Percentiles rank a stretch among this genome's conserved stretches.
Evolutionary conservation across 805 yeast genomes (phyloP).

Genomic region (Lipomyces spencermartinsiae): DNA sequence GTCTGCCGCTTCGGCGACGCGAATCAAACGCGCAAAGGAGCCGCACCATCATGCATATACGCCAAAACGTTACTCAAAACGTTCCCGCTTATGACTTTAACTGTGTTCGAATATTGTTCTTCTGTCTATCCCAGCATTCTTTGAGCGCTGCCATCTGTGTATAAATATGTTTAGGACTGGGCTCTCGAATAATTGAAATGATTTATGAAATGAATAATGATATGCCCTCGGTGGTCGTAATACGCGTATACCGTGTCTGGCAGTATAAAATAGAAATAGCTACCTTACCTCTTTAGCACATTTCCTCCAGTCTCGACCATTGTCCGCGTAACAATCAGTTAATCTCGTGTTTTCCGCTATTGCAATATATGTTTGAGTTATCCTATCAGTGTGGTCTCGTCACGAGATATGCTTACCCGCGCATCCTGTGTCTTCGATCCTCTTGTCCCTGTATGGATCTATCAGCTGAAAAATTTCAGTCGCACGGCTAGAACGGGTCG

Average conservation of each 20-base stretch:
- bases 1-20: background rate
- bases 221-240: background rate
- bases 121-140: slow-evolving; percentile 66
- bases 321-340: slow-evolving; percentile 80
- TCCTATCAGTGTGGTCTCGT: background rate
- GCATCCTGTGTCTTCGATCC: slow-evolving; percentile 80
- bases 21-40: background rate
- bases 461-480: background rate
- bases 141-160: slow-evolving; percentile 61
- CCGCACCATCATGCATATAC: background rate
- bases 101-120: slow-evolving; percentile 56
- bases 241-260: background rate
- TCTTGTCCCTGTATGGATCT: slow-evolving; percentile 58
- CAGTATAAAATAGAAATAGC: background rate
- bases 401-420: slow-evolving; percentile 47
- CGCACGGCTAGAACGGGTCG: slow-evolving; percentile 32
- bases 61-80: background rate
- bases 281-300: slow-evolving; percentile 66
- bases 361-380: slow-evolving; percentile 12
- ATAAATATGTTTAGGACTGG: background rate
- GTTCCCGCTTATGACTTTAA: background rate
- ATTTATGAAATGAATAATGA: background rate
- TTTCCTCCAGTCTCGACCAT: slow-evolving; percentile 74
- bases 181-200: background rate
- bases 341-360: slow-evolving; percentile 69